Base-by-base conservation (phyloP, 1,139 yeast species). In the Saccharomyces uvarum region DNA sequence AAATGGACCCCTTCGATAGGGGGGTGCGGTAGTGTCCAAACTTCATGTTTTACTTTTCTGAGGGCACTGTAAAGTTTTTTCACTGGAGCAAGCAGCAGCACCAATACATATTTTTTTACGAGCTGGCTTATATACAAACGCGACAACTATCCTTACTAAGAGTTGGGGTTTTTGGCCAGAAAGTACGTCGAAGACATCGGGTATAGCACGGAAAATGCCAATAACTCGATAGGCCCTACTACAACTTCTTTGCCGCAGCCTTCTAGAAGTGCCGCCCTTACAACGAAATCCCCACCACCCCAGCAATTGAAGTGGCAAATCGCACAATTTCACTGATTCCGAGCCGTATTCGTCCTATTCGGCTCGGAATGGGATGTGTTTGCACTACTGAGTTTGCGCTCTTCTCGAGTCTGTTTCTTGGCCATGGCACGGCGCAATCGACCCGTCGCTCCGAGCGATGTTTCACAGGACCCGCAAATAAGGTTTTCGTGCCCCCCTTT, bases 1-100 rank as follows among this genome's bases (percentile, higher is more conserved):
- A 48, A 2, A 50, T 32, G 6, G 53, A 38, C 29, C 56, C 54
- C 29, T 53, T 52, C 44, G 27, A 47, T 6, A 53, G 56, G 48
- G 29, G 50, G 24, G 52, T 48, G 26, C n/a, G 48, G 33, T 38
- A 24, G 11, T 38, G 16, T 38, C 44, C 46, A 11, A 50, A 27
- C 16, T 24, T 7, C 27, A 50, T 48, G 19, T 44, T 32, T 11
- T 47, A 14, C 21, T 14, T 46, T 27, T 19, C 31, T 24, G 16
- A 4, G 14, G 13, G 21, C n/a, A 47, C 16, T 33, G 21, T 2
- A 21, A 21, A 4, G 26, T 24, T 5, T 24, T 24, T 24, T 24
- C 26, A 4, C 26, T 24, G 32, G 48, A 47, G 48, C 8, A 47
- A 47, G 8, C 19, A 26, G 31, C n/a, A 24, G 7, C 32, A 26